Base-by-base conservation (phyloP, 352 stramenopile genomes). In the Phytophthora colocasiae region DNA sequence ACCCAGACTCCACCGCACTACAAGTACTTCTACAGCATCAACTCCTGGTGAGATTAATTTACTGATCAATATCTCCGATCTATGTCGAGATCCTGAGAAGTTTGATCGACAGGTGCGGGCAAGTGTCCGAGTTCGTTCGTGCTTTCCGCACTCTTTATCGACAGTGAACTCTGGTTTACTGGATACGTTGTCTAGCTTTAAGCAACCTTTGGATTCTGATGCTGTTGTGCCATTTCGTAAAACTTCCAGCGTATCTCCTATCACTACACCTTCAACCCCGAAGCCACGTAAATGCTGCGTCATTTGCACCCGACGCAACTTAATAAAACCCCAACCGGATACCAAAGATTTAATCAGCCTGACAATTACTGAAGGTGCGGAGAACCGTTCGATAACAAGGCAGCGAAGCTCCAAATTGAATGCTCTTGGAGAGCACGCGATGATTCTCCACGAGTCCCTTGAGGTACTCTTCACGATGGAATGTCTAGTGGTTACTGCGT, bases 401-500 rank as follows among this genome's bases (percentile, higher is more conserved):
- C 19, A 32, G 4, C 14, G n/a, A 46, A 26, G 12, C 17, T 48
- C 26, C 17, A 26, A 48, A 26, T 6, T 56, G 26, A 9, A 9
- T 17, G 7, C 14, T 32, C 8, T 38, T 31, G 29, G 8, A 14
- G 43, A 44, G 8, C 31, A 63, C 12, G 27, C 39, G 36, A 53
- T 14, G 15, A 29, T 63, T 43, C 22, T 52, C 19, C 24, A 22
- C 14, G 38, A 58, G 9, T 51, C 57, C 0, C 47, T 66, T 2
- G 58, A 58, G 19, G 39, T 50, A 3, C 19, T 61, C 6, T 58
- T 58, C 6, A 58, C 26, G 26, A 38, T 47, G 14, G 50, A 58
- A 7, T 52, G 45, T n/a, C n/a, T 49, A 49, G 43, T 49, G 40
- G 50, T 74, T n/a, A 58, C 60, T 15, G 71, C 78, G 43, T 77